Percentiles rank a stretch among this genome's conserved stretches.
phyloP scores from a whole-genome alignment of 345 rosid genomes.

The Rhodamnia argentea region DNA sequence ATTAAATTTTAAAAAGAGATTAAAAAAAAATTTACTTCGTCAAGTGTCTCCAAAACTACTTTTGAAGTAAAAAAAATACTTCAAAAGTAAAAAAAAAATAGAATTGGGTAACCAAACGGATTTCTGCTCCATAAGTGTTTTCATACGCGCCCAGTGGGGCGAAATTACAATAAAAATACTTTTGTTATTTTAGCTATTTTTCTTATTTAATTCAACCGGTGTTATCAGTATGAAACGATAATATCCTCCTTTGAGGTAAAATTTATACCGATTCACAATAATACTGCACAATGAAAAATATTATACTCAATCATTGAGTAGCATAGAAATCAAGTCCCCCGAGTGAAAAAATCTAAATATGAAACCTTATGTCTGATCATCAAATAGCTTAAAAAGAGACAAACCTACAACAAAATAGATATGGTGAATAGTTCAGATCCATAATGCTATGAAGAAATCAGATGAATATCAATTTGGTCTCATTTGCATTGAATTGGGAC shows the following conservation, averaged over 20 bases:
- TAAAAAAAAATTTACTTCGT: too few relatives aligned
- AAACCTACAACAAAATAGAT: too few relatives aligned
- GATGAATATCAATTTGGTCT: too few relatives aligned
- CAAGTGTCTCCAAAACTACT: too few relatives aligned
- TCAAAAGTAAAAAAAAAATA: too few relatives aligned
- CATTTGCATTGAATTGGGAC: too few relatives aligned
- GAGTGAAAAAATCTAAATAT: not conserved
- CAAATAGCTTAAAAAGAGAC: not conserved
- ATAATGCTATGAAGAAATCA: too few relatives aligned
- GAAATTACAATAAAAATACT: not conserved
- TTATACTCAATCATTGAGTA: not conserved
- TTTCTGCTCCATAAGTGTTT: too few relatives aligned
- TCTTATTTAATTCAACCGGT: not conserved
- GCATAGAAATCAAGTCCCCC: fast-evolving
- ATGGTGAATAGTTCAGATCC: too few relatives aligned
- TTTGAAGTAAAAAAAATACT: too few relatives aligned
- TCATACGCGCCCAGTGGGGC: not conserved
- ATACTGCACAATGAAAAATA: not conserved
- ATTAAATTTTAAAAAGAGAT: too few relatives aligned
- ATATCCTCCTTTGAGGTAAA: not conserved
- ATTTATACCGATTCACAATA: not conserved
- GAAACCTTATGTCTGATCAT: not conserved
- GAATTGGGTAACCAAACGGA: too few relatives aligned
- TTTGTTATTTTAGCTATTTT: not conserved
- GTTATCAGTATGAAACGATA: not conserved